Conservation (phyloP, 306 rosid species). For the Rosa lucieae region DNA sequence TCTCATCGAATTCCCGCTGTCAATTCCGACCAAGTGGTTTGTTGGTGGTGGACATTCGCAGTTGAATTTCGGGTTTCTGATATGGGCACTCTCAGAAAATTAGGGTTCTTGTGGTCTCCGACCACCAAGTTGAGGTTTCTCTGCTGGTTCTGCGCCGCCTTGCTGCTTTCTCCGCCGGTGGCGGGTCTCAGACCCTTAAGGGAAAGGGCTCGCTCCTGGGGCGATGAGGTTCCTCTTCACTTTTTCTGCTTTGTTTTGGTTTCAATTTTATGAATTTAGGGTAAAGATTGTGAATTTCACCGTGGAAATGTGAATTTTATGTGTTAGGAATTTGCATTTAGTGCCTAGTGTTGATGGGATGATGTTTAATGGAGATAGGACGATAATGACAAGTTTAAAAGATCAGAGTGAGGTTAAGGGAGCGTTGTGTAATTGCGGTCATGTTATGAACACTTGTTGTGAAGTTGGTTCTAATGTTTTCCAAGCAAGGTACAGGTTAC, state of each 20-base stretch:
- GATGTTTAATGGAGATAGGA: background rate
- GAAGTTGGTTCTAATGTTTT: too few relatives aligned
- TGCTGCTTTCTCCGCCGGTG: slow-evolving; percentile 58
- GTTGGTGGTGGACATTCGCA: slow-evolving; percentile 30
- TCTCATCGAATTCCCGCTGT: background rate
- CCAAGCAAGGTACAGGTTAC: background rate
- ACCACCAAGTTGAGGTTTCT: slow-evolving; percentile 39
- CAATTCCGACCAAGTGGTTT: slow-evolving; percentile 31
- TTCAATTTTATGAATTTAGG: background rate
- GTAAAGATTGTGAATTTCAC: background rate
- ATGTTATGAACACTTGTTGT: too few relatives aligned
- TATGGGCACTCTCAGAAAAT: slow-evolving; percentile 44
- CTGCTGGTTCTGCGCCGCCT: slow-evolving; percentile 38
- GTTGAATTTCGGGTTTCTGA: slow-evolving; percentile 36
- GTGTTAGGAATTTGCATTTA: background rate
- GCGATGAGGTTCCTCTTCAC: slow-evolving; percentile 77
- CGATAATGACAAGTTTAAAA: background rate
- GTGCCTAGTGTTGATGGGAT: too few relatives aligned
- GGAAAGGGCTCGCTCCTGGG: slow-evolving; percentile 89
- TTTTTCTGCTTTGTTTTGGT: slow-evolving; percentile 13
- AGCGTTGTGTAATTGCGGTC: background rate
- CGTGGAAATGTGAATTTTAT: background rate
- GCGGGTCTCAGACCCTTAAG: slow-evolving; percentile 81
- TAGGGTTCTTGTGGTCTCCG: slow-evolving; percentile 35
- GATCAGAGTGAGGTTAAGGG: background rate